Percentiles rank a stretch among this genome's conserved stretches.
These are phyloP conservation scores for Letharia lupina DNA, from an alignment of 495 filamentous ascomycete genomes.

Conservation along the genomic window DNA sequence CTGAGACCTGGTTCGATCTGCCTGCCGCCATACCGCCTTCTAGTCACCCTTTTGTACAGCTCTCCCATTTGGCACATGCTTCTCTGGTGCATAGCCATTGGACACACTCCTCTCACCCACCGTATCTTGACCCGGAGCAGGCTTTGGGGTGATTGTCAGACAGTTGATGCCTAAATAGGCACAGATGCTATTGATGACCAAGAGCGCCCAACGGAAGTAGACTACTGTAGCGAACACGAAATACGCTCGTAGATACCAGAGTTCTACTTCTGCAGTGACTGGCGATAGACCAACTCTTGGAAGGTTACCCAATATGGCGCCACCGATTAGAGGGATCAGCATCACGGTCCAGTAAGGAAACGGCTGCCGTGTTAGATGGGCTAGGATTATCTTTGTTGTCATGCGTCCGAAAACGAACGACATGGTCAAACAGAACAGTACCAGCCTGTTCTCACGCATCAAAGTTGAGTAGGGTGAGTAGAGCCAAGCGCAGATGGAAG, in stretches of 20 bases:
- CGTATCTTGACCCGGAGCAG: conserved; percentile 17
- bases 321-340: conserved; percentile 73
- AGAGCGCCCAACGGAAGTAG: conserved; percentile 85
- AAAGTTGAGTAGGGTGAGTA: conserved; percentile 77
- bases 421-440: conserved; percentile 89
- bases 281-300: conserved; percentile 65
- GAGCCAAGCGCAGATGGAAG: conserved; percentile 70
- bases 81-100: conserved; percentile 3
- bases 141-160: conserved; percentile 62
- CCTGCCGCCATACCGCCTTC: not conserved
- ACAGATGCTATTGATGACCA: conserved; percentile 90
- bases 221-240: conserved; percentile 70
- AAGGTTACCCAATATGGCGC: conserved; percentile 74
- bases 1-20: not conserved
- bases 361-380: conserved; percentile 84
- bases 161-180: conserved; percentile 87
- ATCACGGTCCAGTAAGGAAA: conserved; percentile 96
- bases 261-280: conserved; percentile 52
- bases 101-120: not conserved
- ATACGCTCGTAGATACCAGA: conserved; percentile 74
- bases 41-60: not conserved
- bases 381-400: conserved; percentile 98
- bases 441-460: conserved; percentile 70
- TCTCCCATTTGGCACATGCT: not conserved
- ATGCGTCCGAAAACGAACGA: conserved; percentile 97